Conservation (phyloP, 305 asterid species). For the Fraxinus albicans region DNA sequence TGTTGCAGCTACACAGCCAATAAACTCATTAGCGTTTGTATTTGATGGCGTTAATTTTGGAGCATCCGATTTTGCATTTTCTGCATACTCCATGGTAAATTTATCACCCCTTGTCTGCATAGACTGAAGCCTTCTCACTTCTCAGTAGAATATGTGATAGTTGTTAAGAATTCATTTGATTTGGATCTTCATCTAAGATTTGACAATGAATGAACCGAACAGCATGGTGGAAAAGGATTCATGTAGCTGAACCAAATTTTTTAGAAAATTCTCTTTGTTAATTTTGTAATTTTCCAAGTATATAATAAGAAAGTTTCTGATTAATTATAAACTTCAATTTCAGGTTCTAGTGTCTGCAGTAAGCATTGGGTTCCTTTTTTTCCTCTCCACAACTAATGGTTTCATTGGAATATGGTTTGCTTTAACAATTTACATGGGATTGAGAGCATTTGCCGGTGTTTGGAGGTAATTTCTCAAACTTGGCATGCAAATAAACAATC, state of each 20-base stretch:
- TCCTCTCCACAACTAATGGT: conserved; percentile 45
- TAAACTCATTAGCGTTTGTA: conserved; percentile 87
- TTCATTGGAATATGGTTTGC: conserved; percentile 74
- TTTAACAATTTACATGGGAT: conserved; percentile 59
- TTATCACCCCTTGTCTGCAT: neutral
- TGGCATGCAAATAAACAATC: neutral
- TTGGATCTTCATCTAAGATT: neutral
- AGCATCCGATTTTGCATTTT: conserved; percentile 86
- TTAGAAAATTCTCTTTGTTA: neutral
- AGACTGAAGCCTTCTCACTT: neutral
- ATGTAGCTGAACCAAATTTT: neutral
- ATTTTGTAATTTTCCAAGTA: neutral
- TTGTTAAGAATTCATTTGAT: neutral
- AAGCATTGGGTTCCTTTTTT: conserved; percentile 56
- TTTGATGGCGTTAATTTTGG: conserved; percentile 94
- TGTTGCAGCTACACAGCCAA: conserved; percentile 92
- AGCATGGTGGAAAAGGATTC: neutral
- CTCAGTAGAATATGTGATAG: neutral
- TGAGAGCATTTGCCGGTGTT: conserved; percentile 66
- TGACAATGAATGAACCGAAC: neutral
- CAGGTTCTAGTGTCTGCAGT: conserved; percentile 52
- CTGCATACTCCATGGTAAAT: conserved; percentile 91
- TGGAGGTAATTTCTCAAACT: conserved; percentile 51
- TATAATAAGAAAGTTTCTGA: neutral
- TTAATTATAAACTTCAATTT: neutral